Evolutionary conservation across 202 grass and related monocot genomes (phyloP), one percentile per base, ranked within the genome.

Genomic region (Hordeum pubiflorum): DNA sequence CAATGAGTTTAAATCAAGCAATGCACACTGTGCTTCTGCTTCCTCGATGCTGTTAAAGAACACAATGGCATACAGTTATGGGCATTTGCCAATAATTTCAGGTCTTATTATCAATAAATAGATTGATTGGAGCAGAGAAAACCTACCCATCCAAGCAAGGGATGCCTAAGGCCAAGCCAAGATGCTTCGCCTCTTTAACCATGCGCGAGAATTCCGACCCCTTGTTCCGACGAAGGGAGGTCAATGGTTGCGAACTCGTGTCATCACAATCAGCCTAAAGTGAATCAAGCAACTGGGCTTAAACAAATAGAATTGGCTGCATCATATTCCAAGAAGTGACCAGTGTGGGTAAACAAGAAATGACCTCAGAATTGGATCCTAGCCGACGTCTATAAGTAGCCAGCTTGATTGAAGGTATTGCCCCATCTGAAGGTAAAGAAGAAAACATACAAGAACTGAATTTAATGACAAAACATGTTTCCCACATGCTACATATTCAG

Each of bases 391-490:
- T 91, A 57, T 97, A 97, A 31, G 94, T 89, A 73, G 88, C 86
- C 84, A 97, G 77, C 87, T 97, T 97, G 64, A 97, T 79, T 20
- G 89, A 97, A 92, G 94, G 91, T 79, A 97, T 92, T 13, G 94
- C 89, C 20, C 94, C 94, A 91, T 97, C 94, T 94, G 83, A 79
- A 89, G 22, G 34, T 64, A 64, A 64, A 26, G 21, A 73, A 75
- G 18, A 36, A 59, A 39, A 63, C 7, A 76, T 17, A 21, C 12
- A 60, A 43, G 12, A 41, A 61, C 36, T 77, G 56, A 77, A 43
- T 41, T 41, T 60, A 18, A 40, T 17, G 54, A 17, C 33, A 15
- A 46, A 50, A 4, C 15, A n/a, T 41, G 37, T 11, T 44, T 22
- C 71, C 33, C 22, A 15, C 13, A 17, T 57, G 12, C 54, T 40